Evolutionary conservation across 148 eudicot species (phyloP), one percentile per base, ranked within the genome.

Genomic region (Silene conica): DNA sequence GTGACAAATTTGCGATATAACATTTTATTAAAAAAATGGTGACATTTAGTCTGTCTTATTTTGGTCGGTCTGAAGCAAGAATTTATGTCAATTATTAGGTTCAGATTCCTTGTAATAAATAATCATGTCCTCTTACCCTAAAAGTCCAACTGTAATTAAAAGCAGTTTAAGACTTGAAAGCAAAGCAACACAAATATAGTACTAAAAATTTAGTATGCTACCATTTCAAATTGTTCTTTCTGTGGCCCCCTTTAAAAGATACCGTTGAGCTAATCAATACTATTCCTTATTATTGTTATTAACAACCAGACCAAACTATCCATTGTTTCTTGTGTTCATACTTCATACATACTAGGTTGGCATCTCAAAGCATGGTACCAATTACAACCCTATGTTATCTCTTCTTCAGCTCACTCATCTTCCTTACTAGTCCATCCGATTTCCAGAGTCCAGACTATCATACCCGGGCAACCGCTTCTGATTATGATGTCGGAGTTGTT

Each of bases 341-440:
- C 15, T 67, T 43, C 20, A 21, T 59, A 59, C 8, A 15, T 4
- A 41, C 16, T 38, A 19, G 12, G 25, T 20, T 67, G 21, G 55
- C 70, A 67, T 43, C 26, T 67, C 55, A 45, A 68, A 68, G 13
- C 26, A 73, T 73, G 76, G 46, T 73, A 48, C 76, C 76, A 26
- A 48, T 73, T 45, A 62, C 76, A 48, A 73, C 69, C 14, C 46
- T 73, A 22, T 45, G 63, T 16, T 15, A 48, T 63, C 22, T 73
- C 41, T 23, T 73, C 43, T 28, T 65, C 7, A 14, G 60, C 41
- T 48, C 61, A 2, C 20, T 63, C 25, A 14, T 50, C 8, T 73
- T 73, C 59, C 69, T 73, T 2, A 23, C 43, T 5, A 63, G 50
- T 48, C 76, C 76, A 8, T 63, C 76, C 0, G 25, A 26, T 8